Percentiles rank a stretch among this genome's conserved stretches.
These are phyloP conservation scores for Balamuthia mandrillaris DNA, from an alignment of 208 protist genomes.

Conservation along the genomic window DNA sequence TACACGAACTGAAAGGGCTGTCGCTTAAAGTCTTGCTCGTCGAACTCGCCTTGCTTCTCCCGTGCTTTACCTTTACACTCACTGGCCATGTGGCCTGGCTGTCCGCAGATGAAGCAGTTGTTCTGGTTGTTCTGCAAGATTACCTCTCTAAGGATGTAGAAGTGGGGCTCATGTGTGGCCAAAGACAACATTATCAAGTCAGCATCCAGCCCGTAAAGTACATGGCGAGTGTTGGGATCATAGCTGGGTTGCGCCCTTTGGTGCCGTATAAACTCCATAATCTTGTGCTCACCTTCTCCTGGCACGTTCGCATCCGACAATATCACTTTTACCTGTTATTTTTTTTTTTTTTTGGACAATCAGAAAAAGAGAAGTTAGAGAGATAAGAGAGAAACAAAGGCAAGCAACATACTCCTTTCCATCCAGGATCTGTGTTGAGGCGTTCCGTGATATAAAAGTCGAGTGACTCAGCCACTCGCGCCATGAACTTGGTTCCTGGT, in stretches of 20 bases:
- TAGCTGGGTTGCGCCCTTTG: constrained; percentile 84
- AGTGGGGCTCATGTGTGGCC: constrained; percentile 76
- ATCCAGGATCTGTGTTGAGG: constrained; percentile 86
- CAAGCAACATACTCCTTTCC: constrained; percentile 70
- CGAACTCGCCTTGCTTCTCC: not conserved
- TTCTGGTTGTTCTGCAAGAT: constrained; percentile 7
- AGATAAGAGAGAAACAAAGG: not conserved
- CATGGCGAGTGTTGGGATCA: constrained; percentile 90
- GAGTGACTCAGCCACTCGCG: constrained; percentile 81
- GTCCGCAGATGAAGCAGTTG: constrained; percentile 19
- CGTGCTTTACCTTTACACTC: not conserved
- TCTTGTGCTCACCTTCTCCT: constrained; percentile 94
- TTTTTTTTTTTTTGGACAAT: not conserved
- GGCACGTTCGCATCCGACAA: constrained; percentile 93
- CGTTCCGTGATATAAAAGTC: constrained; percentile 91
- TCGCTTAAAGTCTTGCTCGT: constrained; percentile 44
- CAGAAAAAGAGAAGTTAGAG: not conserved
- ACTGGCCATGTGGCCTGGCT: not conserved
- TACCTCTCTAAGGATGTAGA: constrained; percentile 75
- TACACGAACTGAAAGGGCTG: constrained; percentile 69
- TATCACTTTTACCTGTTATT: constrained; percentile 78
- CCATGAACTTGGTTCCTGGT: constrained; percentile 98
- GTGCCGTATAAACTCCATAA: constrained; percentile 70
- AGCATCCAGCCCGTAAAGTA: constrained; percentile 93
- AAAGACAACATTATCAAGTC: constrained; percentile 82